Base-by-base conservation (phyloP, 768 basidiomycete species). In the Asterophora lycoperdoides region DNA sequence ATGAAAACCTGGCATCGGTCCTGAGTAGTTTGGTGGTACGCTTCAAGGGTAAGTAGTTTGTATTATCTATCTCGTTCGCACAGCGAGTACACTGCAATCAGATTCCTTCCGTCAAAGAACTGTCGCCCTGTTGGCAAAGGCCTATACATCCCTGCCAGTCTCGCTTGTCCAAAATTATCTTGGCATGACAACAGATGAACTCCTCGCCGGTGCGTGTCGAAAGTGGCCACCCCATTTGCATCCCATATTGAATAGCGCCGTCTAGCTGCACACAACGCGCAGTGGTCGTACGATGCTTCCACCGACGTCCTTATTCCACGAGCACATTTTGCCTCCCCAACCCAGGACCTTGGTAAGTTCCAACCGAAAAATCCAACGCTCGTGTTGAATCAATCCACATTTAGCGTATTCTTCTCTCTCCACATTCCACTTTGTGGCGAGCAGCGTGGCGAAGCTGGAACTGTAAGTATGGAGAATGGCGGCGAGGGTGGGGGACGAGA, bases 111-210 rank as follows among this genome's bases (percentile, higher is more conserved):
- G 83, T 37, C 58, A 59, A 47, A 73, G 79, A 51, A 82, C 81
- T 0, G 74, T 84, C 52, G 56, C 57, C 1, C 68, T 88, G 8
- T 56, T 88, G 17, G 75, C 80, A 8, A 78, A 72, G 56, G 83
- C 83, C n/a, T 88, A 86, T 63, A 74, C 77, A 2, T 80, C 82
- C 1, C 65, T 89, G 18, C 75, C 79, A 10, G 51, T 81, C 9
- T 47, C 73, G 2, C 68, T 82, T 3, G 81, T 79, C 10, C 74
- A 79, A 54, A 63, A 54, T 20, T 87, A 86, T 59, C 70, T 88
- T 35, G 81, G 82, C 18, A 63, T 80, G 51, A 49, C 64, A 7
- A 51, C 63, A 3, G 71, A 73, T 17, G 61, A 71, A 35, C 61
- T 76, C 11, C 55, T 77, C 13, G 39, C 57, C 39, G 70, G 77